These are phyloP conservation scores for Talaromyces atroroseus DNA, from an alignment of 2,329 filamentous ascomycete species.

Conservation along the genomic window DNA sequence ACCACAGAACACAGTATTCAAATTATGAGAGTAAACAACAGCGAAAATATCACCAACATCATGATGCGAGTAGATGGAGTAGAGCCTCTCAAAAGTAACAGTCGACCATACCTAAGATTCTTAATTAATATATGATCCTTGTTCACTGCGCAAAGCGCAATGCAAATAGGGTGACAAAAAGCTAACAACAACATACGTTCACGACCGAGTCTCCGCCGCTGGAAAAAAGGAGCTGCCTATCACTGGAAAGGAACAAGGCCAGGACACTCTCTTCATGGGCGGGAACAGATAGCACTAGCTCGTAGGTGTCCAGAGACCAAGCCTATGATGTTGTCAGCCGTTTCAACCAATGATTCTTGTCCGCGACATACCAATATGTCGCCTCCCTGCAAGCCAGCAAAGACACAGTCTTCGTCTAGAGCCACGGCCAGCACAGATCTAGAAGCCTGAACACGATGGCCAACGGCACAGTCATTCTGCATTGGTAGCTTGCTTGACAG, in stretches of 20 bases:
- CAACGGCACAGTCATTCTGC: slow-evolving; percentile 33
- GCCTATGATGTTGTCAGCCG: slow-evolving; percentile 39
- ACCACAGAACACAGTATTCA: slow-evolving; percentile 82
- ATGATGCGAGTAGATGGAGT: slow-evolving; percentile 87
- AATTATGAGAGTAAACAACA: slow-evolving; percentile 74
- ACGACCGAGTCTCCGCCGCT: slow-evolving; percentile 90
- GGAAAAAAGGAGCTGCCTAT: slow-evolving; percentile 75
- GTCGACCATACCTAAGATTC: slow-evolving; percentile 71
- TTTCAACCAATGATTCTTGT: not conserved
- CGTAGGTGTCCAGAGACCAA: slow-evolving; percentile 85
- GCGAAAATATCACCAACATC: slow-evolving; percentile 96
- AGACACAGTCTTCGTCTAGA: slow-evolving; percentile 74
- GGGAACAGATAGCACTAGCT: slow-evolving; percentile 70
- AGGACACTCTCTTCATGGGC: slow-evolving; percentile 90
- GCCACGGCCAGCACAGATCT: slow-evolving; percentile 63
- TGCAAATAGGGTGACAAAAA: not conserved
- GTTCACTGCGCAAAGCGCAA: not conserved
- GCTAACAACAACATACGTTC: slow-evolving; percentile 53
- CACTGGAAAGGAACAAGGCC: slow-evolving; percentile 71
- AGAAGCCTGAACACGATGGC: slow-evolving; percentile 38
- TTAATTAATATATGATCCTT: not conserved
- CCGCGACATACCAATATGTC: slow-evolving; percentile 66
- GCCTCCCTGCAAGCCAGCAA: slow-evolving; percentile 86
- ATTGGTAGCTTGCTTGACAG: slow-evolving; percentile 16
- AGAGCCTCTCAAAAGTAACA: slow-evolving; percentile 66